Base-by-base conservation (phyloP, 2,329 filamentous ascomycete species). In the Zasmidium angulare region DNA sequence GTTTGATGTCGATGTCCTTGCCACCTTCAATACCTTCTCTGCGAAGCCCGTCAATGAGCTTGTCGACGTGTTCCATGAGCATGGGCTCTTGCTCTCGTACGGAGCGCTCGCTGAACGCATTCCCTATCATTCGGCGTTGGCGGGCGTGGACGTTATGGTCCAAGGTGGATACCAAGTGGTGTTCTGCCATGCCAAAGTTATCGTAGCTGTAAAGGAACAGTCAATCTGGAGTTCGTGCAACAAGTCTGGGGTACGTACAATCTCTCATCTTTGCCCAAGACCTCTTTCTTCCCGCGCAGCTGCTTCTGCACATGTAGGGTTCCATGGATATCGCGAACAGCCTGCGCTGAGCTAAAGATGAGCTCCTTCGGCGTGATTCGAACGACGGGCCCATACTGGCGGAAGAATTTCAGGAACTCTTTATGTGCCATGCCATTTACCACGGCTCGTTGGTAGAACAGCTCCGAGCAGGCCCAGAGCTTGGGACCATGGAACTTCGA, bases 401-500 rank as follows among this genome's bases (percentile, higher is more conserved):
- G 3, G 36, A 43, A 43, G 36, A 43, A 43, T 14, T 19, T 4
- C 3, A 43, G 12, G 36, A 43, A 43, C 14, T 43, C 36, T 43
- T 43, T 7, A 17, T 43, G 36, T 10, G 36, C 12, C 7, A 17
- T 43, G 36, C 36, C 36, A 3, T 43, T 43, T 4, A 43, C 36
- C 9, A 43, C n/a, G 36, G 36, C 36, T 43, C 36, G 11, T 43
- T 43, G 36, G n/a, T 43, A 43, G 36, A 43, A 43, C 7, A 43
- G 11, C 3, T 52, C 26, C 14, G 57, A 58, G 23, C 57, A 26
- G 3, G 52, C 53, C 23, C 48, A 52, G 2, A 59, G 23, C 46
- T 71, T 68, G 1, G 78, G 76, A 0, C 78, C 78, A 1, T 76
- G 77, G 21, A 75, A 74, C 40, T 75, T 72, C 10, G 67, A 64